Conservation (phyloP, 352 stramenopile genomes). For the Aphanomyces stellatus region DNA sequence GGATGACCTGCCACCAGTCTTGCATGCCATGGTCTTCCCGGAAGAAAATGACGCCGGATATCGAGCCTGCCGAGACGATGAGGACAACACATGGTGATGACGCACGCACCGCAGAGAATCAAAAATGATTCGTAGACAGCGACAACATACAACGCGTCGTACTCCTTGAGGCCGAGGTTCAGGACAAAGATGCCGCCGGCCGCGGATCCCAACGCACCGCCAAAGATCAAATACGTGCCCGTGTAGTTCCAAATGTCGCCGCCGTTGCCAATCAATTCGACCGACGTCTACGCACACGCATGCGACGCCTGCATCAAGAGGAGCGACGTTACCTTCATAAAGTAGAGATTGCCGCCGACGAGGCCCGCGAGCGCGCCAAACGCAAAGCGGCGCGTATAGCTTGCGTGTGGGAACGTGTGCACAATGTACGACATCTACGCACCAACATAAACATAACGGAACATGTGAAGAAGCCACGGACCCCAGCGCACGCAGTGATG, state of each 20-base stretch:
- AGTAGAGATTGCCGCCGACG: slow-evolving; percentile 79
- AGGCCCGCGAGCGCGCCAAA: slow-evolving; percentile 72
- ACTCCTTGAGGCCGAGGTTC: slow-evolving; percentile 64
- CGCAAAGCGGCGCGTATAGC: slow-evolving; percentile 64
- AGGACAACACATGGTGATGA: slow-evolving; percentile 25
- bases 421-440: slow-evolving; percentile 64
- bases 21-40: slow-evolving; percentile 77
- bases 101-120: slow-evolving; percentile 34
- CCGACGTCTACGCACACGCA: slow-evolving; percentile 39
- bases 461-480: slow-evolving; percentile 20
- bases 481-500: slow-evolving; percentile 28
- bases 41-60: slow-evolving; percentile 84
- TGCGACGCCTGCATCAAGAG: background rate
- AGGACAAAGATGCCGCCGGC: slow-evolving; percentile 75
- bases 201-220: slow-evolving; percentile 45
- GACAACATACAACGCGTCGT: slow-evolving; percentile 80
- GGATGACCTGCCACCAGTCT: slow-evolving; percentile 63
- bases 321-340: slow-evolving; percentile 51
- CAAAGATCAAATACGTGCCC: slow-evolving; percentile 74
- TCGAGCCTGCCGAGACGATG: slow-evolving; percentile 29
- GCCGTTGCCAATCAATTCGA: slow-evolving; percentile 70
- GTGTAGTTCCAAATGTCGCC: slow-evolving; percentile 47
- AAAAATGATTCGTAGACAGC: slow-evolving; percentile 80
- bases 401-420: slow-evolving; percentile 50
- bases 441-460: background rate